Evolutionary conservation across 1,284 basidiomycete species (phyloP).

Genomic region (Naganishia liquefaciens): DNA sequence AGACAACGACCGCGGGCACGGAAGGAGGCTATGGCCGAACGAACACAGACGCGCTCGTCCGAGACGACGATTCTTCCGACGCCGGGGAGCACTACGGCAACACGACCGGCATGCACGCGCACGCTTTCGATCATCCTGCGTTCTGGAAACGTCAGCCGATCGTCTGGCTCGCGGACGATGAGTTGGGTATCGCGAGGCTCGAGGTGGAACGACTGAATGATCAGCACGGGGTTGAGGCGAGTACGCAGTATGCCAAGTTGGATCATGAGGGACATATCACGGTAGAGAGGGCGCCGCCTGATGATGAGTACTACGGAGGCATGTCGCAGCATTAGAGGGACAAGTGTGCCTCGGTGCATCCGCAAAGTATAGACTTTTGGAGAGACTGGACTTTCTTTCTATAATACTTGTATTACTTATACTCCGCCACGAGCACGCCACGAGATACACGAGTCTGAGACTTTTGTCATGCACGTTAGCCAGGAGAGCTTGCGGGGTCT

Average conservation of each 20-base stretch:
- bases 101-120: constrained; percentile 46
- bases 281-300: constrained; percentile 39
- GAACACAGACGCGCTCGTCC: constrained; percentile 13
- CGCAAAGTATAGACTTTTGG: not conserved
- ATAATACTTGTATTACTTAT: not conserved
- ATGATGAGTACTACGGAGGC: constrained; percentile 30
- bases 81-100: constrained; percentile 45
- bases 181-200: constrained; percentile 48
- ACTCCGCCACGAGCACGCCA: no score
- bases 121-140: constrained; percentile 54
- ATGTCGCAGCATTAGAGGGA: constrained; percentile 17
- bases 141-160: constrained; percentile 53
- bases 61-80: constrained; percentile 37
- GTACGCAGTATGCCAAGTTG: constrained; percentile 49
- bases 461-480: no score
- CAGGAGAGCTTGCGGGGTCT: no score
- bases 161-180: constrained; percentile 54
- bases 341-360: not conserved
- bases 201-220: constrained; percentile 49
- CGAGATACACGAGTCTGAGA: no score
- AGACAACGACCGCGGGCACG: constrained; percentile 31
- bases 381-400: not conserved
- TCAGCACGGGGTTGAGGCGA: constrained; percentile 45
- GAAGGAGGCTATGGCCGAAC: constrained; percentile 17
- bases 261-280: constrained; percentile 48